These are phyloP conservation scores for Sporothrix globosa DNA, from an alignment of 2,329 filamentous ascomycete species.

Conservation along the genomic window DNA sequence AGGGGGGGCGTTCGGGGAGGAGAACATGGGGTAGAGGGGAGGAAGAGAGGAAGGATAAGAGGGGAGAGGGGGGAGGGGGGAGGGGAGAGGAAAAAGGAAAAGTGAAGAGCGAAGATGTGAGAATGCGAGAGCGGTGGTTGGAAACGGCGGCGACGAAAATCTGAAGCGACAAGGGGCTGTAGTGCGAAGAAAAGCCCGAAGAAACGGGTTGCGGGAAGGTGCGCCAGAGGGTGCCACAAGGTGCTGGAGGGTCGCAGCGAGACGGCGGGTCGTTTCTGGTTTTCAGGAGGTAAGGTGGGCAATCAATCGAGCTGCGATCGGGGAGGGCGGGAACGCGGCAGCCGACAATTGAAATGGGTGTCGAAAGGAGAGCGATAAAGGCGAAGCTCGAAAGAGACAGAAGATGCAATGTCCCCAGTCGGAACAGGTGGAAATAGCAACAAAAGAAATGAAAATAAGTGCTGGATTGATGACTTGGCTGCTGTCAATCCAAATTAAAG, in stretches of 20 bases:
- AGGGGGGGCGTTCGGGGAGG: slow-evolving; percentile 25
- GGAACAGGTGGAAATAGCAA: slow-evolving; percentile 9
- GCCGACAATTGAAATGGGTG: not conserved
- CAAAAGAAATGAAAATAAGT: not conserved
- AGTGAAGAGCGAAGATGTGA: slow-evolving; percentile 7
- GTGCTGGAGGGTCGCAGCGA: slow-evolving; percentile 29
- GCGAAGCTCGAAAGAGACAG: slow-evolving; percentile 30
- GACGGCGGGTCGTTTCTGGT: slow-evolving; percentile 28
- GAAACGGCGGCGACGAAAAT: slow-evolving; percentile 16
- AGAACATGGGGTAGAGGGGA: slow-evolving; percentile 30
- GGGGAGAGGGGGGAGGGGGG: not conserved
- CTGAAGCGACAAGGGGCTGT: slow-evolving; percentile 20
- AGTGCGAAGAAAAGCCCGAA: slow-evolving; percentile 25
- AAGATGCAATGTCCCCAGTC: slow-evolving; percentile 11
- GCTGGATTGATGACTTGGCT: slow-evolving; percentile 12
- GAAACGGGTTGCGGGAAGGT: slow-evolving; percentile 13
- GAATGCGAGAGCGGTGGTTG: not conserved
- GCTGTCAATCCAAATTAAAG: slow-evolving; percentile 26
- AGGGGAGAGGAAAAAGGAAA: not conserved
- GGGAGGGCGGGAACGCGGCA: not conserved
- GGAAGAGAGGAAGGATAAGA: not conserved
- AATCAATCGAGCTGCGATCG: slow-evolving; percentile 24
- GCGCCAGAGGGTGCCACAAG: slow-evolving; percentile 3
- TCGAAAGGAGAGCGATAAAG: slow-evolving; percentile 25
- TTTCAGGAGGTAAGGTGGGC: slow-evolving; percentile 20